A percentile compares a stretch with the other conserved stretches of the same genome.
phyloP scores from a whole-genome alignment of 2,329 filamentous ascomycete genomes.

The Penicillium sumatraense region DNA sequence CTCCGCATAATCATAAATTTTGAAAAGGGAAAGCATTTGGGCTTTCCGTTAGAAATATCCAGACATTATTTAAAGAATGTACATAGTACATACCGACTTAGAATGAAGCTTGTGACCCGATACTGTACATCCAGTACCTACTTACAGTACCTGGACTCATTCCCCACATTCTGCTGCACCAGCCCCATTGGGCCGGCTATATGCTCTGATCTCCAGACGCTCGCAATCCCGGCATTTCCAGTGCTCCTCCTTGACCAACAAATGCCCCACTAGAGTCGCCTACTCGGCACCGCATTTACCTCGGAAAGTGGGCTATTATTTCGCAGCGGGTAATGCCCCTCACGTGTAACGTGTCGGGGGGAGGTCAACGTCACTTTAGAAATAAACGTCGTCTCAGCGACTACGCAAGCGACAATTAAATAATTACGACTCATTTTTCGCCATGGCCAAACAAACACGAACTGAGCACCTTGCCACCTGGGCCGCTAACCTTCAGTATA shows the following conservation, averaged over 20 bases:
- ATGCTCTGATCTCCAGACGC: slow-evolving; percentile 5
- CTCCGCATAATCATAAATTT: slow-evolving; percentile 33
- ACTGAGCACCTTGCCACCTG: slow-evolving; percentile 28
- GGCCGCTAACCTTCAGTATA: slow-evolving; percentile 25
- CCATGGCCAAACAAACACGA: slow-evolving; percentile 15
- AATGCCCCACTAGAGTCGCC: slow-evolving; percentile 15
- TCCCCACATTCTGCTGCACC: slow-evolving; percentile 5
- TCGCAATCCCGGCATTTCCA: not conserved
- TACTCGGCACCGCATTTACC: slow-evolving; percentile 17
- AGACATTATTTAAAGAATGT: not conserved
- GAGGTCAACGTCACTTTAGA: not conserved
- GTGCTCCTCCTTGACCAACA: not conserved
- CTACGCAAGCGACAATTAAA: not conserved
- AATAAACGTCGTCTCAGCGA: not conserved
- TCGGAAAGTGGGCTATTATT: slow-evolving; percentile 14
- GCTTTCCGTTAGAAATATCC: not conserved
- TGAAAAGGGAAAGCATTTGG: not conserved
- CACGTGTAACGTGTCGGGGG: not conserved
- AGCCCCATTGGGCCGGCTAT: slow-evolving; percentile 18
- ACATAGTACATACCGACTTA: too few species aligned
- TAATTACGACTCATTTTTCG: not conserved
- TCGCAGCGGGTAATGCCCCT: not conserved
- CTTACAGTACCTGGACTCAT: not conserved
- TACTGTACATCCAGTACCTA: too few species aligned
- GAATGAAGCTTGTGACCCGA: too few species aligned